phyloP scores from a whole-genome alignment of 768 basidiomycete genomes.

The Boletus coccyginus region DNA sequence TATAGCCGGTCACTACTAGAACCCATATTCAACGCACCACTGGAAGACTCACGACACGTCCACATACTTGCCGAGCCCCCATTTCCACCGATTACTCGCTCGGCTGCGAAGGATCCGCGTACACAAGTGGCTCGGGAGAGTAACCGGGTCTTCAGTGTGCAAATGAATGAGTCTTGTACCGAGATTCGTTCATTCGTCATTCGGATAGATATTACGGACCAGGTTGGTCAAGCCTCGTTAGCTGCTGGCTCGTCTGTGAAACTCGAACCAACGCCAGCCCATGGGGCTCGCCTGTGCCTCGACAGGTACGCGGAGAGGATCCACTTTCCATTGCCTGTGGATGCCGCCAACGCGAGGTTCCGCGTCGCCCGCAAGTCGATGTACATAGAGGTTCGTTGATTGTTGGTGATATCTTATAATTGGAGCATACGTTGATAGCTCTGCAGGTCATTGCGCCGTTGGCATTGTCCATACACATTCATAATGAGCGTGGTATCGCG shows the following conservation, averaged over 20 bases:
- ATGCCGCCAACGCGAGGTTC: slow-evolving; percentile 34
- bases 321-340: slow-evolving; percentile 44
- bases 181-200: slow-evolving; percentile 18
- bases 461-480: slow-evolving; percentile 11
- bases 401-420: background rate
- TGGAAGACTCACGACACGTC: slow-evolving; percentile 18
- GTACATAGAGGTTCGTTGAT: slow-evolving; percentile 39
- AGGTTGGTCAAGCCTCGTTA: slow-evolving; percentile 16
- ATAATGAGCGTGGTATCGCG: slow-evolving; percentile 18
- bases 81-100: background rate
- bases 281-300: slow-evolving; percentile 7
- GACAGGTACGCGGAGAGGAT: slow-evolving; percentile 26
- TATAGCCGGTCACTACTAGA: background rate
- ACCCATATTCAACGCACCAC: slow-evolving; percentile 19
- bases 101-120: slow-evolving; percentile 5
- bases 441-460: slow-evolving; percentile 22
- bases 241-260: slow-evolving; percentile 17
- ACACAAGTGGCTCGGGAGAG: slow-evolving; percentile 3
- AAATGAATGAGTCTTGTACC: slow-evolving; percentile 14
- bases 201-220: slow-evolving; percentile 23
- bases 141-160: slow-evolving; percentile 12
- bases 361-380: slow-evolving; percentile 54
- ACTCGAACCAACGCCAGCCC: slow-evolving; percentile 7
- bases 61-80: slow-evolving; percentile 27
- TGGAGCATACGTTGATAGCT: background rate